These are phyloP conservation scores for Diaporthe capsici DNA, from an alignment of 2,329 filamentous ascomycete genomes.

Conservation along the genomic window DNA sequence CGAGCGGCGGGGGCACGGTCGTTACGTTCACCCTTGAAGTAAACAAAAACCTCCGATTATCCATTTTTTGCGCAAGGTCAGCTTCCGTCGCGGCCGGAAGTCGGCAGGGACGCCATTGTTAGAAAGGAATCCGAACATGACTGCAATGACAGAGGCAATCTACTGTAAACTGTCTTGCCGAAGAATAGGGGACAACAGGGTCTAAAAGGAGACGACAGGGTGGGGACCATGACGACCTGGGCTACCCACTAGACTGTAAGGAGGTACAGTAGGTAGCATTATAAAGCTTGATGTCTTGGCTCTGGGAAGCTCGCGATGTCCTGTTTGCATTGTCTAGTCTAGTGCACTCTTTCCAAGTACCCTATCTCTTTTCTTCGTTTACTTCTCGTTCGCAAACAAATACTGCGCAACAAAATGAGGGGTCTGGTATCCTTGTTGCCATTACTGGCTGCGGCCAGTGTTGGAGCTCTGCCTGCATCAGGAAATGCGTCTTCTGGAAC, in stretches of 20 bases:
- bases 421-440: slow-evolving; percentile 35
- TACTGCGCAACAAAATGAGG: slow-evolving; percentile 24
- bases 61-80: slow-evolving; percentile 6
- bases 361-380: neutral
- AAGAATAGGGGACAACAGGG: slow-evolving; percentile 19
- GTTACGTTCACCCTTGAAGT: neutral
- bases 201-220: neutral
- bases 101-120: neutral
- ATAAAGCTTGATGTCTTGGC: slow-evolving; percentile 12
- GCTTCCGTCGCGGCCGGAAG: neutral
- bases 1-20: neutral
- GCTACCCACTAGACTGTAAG: neutral
- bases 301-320: neutral
- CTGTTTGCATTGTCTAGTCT: neutral
- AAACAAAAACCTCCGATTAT: neutral
- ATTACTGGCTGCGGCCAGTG: slow-evolving; percentile 43
- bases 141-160: slow-evolving; percentile 2
- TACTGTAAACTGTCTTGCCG: slow-evolving; percentile 16
- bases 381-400: neutral
- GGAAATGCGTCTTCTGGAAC: slow-evolving; percentile 36
- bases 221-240: neutral
- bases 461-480: slow-evolving; percentile 41
- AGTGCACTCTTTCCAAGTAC: neutral
- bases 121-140: neutral
- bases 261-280: neutral